Base-by-base conservation (phyloP, 768 basidiomycete species). In the Russula griseocarnosa region DNA sequence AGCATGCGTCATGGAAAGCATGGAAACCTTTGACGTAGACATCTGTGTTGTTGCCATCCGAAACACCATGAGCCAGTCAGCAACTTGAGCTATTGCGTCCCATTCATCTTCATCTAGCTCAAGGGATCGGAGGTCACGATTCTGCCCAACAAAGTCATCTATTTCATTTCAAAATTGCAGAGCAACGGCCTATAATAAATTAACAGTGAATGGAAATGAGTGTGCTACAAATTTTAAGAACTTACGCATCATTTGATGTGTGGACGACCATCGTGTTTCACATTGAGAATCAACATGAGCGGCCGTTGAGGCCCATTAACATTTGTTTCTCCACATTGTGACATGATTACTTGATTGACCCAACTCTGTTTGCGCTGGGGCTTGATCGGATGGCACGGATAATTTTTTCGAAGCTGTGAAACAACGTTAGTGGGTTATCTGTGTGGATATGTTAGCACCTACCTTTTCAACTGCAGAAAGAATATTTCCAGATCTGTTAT, bases 171-270 rank as follows among this genome's bases (percentile, higher is more conserved):
- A 16, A 3, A 32, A 53, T 8, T 53, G 9, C 7, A 53, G 18
- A 9, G 30, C 51, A n/a, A n/a, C 32, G 32, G 1, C 51, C 51
- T 53, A 10, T 32, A 9, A 9, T 32, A 9, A 32, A 32, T 32
- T 2, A 10, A 10, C 32, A 32, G 2, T 32, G 32, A 32, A 32
- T 32, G 32, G 9, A 1, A 32, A 32, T 2, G 2, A 32, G 1
- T 10, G 9, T 10, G 9, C 8, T 32, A 32, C 32, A 32, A 32
- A 34, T 8, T 34, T 11, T 8, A 34, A 3, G 5, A 34, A 32
- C 51, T 32, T 20, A 53, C 8, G 18, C 51, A 53, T 53, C 51
- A 53, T 53, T 34, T 53, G 51, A 22, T 53, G 51, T 10, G 30
- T 53, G 6, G 51, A 53, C 11, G 51, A 53, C 51, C 51, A 53